Conservation (phyloP, 192 early-diverging fungal species). For the Entophlyctis helioformis region DNA sequence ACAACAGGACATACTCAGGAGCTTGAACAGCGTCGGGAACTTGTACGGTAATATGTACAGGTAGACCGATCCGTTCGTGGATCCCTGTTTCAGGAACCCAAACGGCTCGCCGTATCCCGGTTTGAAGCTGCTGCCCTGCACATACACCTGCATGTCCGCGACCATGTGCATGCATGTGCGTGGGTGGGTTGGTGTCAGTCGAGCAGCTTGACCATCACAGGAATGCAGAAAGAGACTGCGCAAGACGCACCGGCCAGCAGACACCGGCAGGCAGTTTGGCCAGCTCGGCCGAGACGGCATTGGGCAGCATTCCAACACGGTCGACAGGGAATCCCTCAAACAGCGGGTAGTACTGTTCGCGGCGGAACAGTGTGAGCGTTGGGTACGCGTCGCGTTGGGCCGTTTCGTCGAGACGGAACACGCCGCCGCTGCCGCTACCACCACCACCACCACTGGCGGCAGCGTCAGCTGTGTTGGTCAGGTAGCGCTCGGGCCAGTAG, state of each 20-base stretch:
- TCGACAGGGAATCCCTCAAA: not conserved
- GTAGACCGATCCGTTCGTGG: conserved; percentile 51
- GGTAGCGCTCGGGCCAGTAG: conserved; percentile 45
- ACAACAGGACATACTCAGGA: conserved; percentile 39
- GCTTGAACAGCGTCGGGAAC: conserved; percentile 59
- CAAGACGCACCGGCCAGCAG: too few relatives aligned
- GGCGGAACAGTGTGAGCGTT: not conserved
- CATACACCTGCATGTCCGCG: conserved; percentile 9
- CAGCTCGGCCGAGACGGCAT: too few relatives aligned
- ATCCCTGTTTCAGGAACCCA: conserved; percentile 60
- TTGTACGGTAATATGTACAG: conserved; percentile 71
- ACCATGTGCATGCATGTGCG: too few relatives aligned
- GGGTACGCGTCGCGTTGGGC: too few relatives aligned
- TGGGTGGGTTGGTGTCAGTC: too few relatives aligned
- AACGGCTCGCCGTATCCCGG: conserved; percentile 56
- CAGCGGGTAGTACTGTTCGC: conserved; percentile 7
- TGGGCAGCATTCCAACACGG: too few relatives aligned
- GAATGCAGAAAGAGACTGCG: too few relatives aligned
- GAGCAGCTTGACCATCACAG: too few relatives aligned
- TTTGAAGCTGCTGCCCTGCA: conserved; percentile 50
- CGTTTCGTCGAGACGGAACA: too few relatives aligned
- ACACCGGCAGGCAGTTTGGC: too few relatives aligned
- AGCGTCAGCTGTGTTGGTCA: not conserved
- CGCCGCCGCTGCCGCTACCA: too few relatives aligned
- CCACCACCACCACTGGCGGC: too few relatives aligned